Percentiles rank a stretch among this genome's conserved stretches.
phyloP scores from a whole-genome alignment of 2,329 filamentous ascomycete genomes.

The Colletotrichum filicis region DNA sequence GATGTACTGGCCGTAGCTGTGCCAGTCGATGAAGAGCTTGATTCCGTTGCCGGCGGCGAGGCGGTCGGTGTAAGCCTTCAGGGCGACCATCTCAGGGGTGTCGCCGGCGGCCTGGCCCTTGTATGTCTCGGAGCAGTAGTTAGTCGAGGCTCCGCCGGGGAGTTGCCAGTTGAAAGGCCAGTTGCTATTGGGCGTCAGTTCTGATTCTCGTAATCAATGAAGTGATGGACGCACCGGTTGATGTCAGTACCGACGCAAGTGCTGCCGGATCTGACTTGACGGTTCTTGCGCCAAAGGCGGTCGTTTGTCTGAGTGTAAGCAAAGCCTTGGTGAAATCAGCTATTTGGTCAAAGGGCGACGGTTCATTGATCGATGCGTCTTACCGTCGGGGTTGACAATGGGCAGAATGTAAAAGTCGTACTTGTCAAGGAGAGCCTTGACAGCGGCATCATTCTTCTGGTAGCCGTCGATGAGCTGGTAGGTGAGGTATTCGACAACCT shows the following conservation, averaged over 20 bases:
- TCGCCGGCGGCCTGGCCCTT: slow-evolving; percentile 55
- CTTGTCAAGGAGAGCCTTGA: slow-evolving; percentile 62
- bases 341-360: not conserved
- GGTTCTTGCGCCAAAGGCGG: slow-evolving; percentile 72
- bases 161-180: slow-evolving; percentile 66
- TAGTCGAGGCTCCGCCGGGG: slow-evolving; percentile 60
- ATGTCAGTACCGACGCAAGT: slow-evolving; percentile 64
- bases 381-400: slow-evolving; percentile 70
- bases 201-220: not conserved
- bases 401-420: slow-evolving; percentile 76
- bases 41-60: slow-evolving; percentile 44
- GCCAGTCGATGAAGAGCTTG: slow-evolving; percentile 60
- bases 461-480: slow-evolving; percentile 61
- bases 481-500: slow-evolving; percentile 63
- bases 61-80: slow-evolving; percentile 51
- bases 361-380: slow-evolving; percentile 17
- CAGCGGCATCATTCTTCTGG: slow-evolving; percentile 45
- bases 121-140: slow-evolving; percentile 63
- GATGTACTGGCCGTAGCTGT: slow-evolving; percentile 57
- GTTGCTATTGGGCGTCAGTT: slow-evolving; percentile 45
- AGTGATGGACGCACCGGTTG: slow-evolving; percentile 54
- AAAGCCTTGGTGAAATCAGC: slow-evolving; percentile 57
- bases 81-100: slow-evolving; percentile 61
- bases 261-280: slow-evolving; percentile 51
- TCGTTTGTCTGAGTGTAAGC: slow-evolving; percentile 66